These are phyloP conservation scores for Marsdenia floribunda DNA, from an alignment of 257 asterid genomes.

Conservation along the genomic window DNA sequence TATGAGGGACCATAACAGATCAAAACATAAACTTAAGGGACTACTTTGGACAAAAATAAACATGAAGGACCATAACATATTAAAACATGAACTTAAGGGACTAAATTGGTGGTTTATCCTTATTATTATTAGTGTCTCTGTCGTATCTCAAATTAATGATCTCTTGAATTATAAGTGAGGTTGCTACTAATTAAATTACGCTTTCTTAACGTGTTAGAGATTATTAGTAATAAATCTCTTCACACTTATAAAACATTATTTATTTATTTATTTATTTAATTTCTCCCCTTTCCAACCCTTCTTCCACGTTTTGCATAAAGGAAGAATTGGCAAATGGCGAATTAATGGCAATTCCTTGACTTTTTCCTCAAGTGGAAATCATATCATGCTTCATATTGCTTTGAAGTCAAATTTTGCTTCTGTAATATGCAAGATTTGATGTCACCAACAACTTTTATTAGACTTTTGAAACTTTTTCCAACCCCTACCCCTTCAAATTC, in stretches of 20 bases:
- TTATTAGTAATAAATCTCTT: background rate
- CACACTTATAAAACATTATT: background rate
- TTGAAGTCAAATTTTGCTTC: background rate
- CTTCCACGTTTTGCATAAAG: constrained; percentile 1
- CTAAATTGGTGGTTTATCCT: no score
- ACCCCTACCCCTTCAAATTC: background rate
- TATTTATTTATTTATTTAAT: no score
- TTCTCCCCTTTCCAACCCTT: background rate
- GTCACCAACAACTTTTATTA: background rate
- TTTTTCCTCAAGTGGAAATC: constrained; percentile 1
- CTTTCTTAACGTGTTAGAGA: no score
- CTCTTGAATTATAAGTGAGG: no score
- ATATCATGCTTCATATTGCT: background rate
- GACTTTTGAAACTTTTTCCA: background rate
- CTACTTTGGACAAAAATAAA: no score
- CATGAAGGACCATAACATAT: no score
- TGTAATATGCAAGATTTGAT: background rate
- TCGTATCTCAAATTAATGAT: no score
- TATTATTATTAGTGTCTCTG: no score
- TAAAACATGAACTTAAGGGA: no score
- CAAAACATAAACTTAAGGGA: no score
- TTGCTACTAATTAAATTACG: no score
- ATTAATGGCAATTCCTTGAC: constrained; percentile 4
- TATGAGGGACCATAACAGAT: no score
- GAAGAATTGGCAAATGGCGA: background rate